Evolutionary conservation across 225 moss, liverwort and hornwort genomes (phyloP), one percentile per base, ranked within the genome.

Genomic region (Antitrichia curtipendula): DNA sequence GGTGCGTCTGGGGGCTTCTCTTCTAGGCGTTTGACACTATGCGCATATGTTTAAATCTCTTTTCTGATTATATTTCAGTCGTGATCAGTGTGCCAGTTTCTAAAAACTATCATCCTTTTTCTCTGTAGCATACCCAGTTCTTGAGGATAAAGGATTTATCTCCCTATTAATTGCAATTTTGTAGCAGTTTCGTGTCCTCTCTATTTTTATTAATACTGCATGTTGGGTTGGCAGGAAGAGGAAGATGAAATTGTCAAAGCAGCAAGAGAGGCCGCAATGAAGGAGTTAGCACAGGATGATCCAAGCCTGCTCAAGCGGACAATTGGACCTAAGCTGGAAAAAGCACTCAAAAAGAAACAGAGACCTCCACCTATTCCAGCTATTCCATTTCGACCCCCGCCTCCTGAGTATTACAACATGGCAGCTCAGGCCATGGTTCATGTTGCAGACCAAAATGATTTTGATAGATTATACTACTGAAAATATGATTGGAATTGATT

Each of bases 191-290:
- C 49, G 52, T 45, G 18, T 66, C 79, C 53, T 75, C 76, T 40
- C 19, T 61, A n/a, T 8, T 34, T 41, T 79, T 52, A 66, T n/a
- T 19, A 68, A 81, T 70, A 62, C 73, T 89, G 75, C 47, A 38
- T 78, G 62, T 57, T 62, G 78, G 63, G 15, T 87, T 84, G 74
- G 56, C 91, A 96, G 96, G 96, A 96, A 90, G 92, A 93, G 77
- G 96, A 95, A 84, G 88, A 93, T 83, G 93, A 91, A 84, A 86
- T 96, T 40, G 93, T 95, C 9, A 93, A 91, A 64, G 95, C 89
- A 56, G 96, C 93, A 28, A 94, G 93, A 82, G 92, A 94, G 89
- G 93, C 94, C 16, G 96, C 96, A 16, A 92, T 96, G 88, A 85
- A 92, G 89, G 95, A 96, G 75, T 87, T 95, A 75, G 93, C 91